Evolutionary conservation across 2,329 filamentous ascomycete genomes (phyloP), one percentile per base, ranked within the genome.

Genomic region (Aspergillus aculeatus): DNA sequence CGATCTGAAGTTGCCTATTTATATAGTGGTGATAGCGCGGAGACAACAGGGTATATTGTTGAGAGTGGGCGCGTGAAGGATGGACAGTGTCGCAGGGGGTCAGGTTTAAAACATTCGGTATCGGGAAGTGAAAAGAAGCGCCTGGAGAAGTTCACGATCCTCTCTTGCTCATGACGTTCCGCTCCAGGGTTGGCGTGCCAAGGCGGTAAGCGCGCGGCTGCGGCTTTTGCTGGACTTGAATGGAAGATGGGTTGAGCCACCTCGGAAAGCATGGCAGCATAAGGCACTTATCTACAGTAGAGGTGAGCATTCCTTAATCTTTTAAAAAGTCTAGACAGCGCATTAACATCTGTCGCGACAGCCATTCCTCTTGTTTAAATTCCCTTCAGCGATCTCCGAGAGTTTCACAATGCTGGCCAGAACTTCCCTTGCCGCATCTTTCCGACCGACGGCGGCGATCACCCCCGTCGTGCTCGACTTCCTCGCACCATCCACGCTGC

Each of bases 401-500:
- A 47, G 67, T n/a, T 24, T 71, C 38, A 56, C 59, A 29, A 56
- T 65, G 19, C 53, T 75, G 29, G 69, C 68, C 49, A 62, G 59
- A 47, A 67, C 54, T 55, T 56, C 65, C 21, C 48, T 66, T 7
- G 59, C 61, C 29, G 61, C 66, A 49, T 62, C 54, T 19, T 29
- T 47, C 19, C 63, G 60, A 35, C 44, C 64, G 19, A 26, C 63
- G 19, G 63, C 66, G 10, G 32, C 63, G 19, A 63, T 65, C 1
- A 14, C 10, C 4, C 69, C 72, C 1, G 51, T 72, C n/a, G 66
- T 71, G 21, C 71, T 77, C 26, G 73, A 77, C 57, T 77, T 76
- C 57, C 73, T 77, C 50, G 72, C 69, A 5, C 75, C 75, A 5
- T 72, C 61, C 56, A 62, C 64, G 54, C 58, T 65, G 48, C 71